phyloP scores from a whole-genome alignment of 768 basidiomycete genomes.

The Piloderma croceum region DNA sequence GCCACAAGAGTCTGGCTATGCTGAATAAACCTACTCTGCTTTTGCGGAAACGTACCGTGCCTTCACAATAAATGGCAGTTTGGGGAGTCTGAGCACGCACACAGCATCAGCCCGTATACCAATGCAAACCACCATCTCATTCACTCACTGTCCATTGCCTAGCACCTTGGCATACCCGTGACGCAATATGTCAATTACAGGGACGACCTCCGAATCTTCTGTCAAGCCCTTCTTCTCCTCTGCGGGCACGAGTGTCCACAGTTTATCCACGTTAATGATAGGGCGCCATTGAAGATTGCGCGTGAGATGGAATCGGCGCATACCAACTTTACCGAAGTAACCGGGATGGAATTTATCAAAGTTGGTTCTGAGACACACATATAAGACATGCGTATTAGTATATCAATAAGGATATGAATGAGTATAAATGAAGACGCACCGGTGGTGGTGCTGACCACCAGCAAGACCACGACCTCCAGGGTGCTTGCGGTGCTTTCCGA shows the following conservation, averaged over 20 bases:
- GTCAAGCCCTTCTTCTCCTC: slow-evolving; percentile 77
- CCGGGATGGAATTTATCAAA: slow-evolving; percentile 99
- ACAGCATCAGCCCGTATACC: neutral
- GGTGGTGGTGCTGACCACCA: slow-evolving; percentile 99
- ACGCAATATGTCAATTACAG: slow-evolving; percentile 84
- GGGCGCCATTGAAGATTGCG: slow-evolving; percentile 90
- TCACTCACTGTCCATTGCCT: slow-evolving; percentile 83
- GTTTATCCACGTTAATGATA: slow-evolving; percentile 97
- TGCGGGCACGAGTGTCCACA: slow-evolving; percentile 85
- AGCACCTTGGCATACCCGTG: slow-evolving; percentile 90
- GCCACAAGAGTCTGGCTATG: slow-evolving; percentile 18
- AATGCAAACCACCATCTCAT: slow-evolving; percentile 3
- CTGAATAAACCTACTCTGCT: slow-evolving; percentile 60
- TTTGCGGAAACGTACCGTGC: slow-evolving; percentile 89
- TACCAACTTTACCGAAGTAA: slow-evolving; percentile 99
- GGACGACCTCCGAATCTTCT: slow-evolving; percentile 75
- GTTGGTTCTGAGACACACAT: slow-evolving; percentile 62
- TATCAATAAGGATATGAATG: neutral
- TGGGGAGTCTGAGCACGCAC: slow-evolving; percentile 56
- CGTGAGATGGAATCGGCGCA: slow-evolving; percentile 96
- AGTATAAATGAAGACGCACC: slow-evolving; percentile 50
- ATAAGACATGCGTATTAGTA: neutral
- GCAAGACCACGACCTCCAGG: slow-evolving; percentile 99
- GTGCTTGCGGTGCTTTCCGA: slow-evolving; percentile 99
- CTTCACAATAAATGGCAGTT: slow-evolving; percentile 95